phyloP scores from a whole-genome alignment of 225 moss, liverwort and hornwort species.

The Physcomitrellopsis africana region DNA sequence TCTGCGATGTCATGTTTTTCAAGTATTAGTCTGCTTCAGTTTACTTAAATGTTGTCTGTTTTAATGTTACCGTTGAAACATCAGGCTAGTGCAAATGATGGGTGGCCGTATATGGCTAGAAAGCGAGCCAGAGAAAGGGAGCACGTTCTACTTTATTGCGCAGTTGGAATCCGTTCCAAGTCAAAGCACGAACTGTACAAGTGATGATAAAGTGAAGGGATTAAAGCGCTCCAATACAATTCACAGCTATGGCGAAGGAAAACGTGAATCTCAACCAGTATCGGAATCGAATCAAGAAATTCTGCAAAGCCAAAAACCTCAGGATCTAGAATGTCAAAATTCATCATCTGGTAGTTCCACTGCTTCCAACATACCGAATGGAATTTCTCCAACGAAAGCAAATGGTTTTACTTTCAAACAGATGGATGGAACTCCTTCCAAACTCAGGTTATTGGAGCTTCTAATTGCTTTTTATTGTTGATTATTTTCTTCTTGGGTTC shows the following conservation, averaged over 20 bases:
- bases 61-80: slow-evolving; percentile 12
- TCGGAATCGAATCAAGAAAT: slow-evolving; percentile 25
- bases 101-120: slow-evolving; percentile 93
- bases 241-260: slow-evolving; percentile 24
- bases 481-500: not conserved
- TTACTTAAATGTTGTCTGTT: slow-evolving; percentile 5
- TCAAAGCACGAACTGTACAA: slow-evolving; percentile 31
- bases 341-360: slow-evolving; percentile 30
- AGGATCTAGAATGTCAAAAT: slow-evolving; percentile 5
- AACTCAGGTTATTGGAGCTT: slow-evolving; percentile 41
- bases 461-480: not conserved
- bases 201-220: slow-evolving; percentile 33
- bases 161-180: slow-evolving; percentile 51
- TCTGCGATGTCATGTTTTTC: slow-evolving; percentile 4
- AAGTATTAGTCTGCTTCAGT: not conserved
- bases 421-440: slow-evolving; percentile 27
- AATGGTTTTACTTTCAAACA: slow-evolving; percentile 27
- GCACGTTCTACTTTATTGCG: slow-evolving; percentile 84
- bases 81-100: slow-evolving; percentile 96
- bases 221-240: slow-evolving; percentile 9
- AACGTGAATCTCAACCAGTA: not conserved
- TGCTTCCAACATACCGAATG: slow-evolving; percentile 11
- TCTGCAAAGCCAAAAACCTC: slow-evolving; percentile 7
- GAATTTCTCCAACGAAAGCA: slow-evolving; percentile 25
- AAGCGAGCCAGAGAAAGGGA: slow-evolving; percentile 85